These are phyloP conservation scores for Odonthalia washingtoniensis DNA, from an alignment of 31 red algal species.

Conservation along the genomic window DNA sequence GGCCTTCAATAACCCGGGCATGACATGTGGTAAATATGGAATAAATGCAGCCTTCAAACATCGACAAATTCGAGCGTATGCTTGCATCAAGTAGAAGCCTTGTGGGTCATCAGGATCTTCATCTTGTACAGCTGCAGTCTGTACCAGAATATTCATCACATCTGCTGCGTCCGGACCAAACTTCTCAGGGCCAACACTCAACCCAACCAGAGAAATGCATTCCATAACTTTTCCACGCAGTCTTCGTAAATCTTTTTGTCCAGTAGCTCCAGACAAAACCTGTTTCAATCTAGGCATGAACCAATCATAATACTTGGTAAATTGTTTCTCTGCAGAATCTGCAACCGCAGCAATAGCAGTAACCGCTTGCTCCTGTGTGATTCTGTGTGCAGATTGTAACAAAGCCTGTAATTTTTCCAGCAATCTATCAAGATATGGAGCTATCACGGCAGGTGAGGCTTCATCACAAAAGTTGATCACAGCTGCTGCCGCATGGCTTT, in stretches of 20 bases:
- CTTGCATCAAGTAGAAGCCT: constrained; percentile 97
- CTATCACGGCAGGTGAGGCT: constrained; percentile 81
- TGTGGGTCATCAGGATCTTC: constrained; percentile 95
- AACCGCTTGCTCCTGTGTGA: constrained; percentile 97
- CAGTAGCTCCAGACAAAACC: constrained; percentile 75
- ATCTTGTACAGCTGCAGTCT: constrained; percentile 56
- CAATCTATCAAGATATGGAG: constrained; percentile 90
- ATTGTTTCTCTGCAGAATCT: constrained; percentile 86
- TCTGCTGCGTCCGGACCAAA: constrained; percentile 90
- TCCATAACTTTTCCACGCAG: constrained; percentile 99
- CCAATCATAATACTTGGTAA: constrained; percentile 92
- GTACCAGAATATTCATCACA: constrained; percentile 95
- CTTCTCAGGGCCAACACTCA: constrained; percentile 90
- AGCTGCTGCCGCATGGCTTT: constrained; percentile 96
- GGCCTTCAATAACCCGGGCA: constrained; percentile 88
- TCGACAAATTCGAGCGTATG: constrained; percentile 96
- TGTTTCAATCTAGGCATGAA: constrained; percentile 98
- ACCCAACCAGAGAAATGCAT: constrained; percentile 96
- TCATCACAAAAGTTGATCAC: constrained; percentile 99
- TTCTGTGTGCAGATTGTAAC: constrained; percentile 78
- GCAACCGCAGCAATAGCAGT: constrained; percentile 98
- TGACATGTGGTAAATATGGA: constrained; percentile 95
- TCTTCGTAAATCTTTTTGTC: constrained; percentile 75
- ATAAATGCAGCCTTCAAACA: constrained; percentile 87
- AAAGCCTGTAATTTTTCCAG: constrained; percentile 84